Evolutionary conservation across 257 asterid genomes (phyloP).

Genomic region (Verbena officinalis): DNA sequence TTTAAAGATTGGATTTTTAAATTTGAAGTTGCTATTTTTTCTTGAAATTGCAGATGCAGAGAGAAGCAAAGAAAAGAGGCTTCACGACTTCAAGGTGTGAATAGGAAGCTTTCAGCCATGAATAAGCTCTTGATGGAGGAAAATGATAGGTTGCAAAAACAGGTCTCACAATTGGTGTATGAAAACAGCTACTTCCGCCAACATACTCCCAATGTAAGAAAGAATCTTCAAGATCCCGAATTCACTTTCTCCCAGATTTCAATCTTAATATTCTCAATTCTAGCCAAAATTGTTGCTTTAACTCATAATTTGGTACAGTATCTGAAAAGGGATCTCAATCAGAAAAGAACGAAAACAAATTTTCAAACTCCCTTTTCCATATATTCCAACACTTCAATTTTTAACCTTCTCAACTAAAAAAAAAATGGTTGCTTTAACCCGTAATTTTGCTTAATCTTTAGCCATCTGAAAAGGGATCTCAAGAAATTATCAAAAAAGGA

Average conservation of each 20-base stretch:
- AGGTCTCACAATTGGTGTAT: constrained; percentile 78
- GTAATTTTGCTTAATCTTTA: constrained; percentile 16
- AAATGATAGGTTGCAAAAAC: constrained; percentile 90
- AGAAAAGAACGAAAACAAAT: too few species aligned
- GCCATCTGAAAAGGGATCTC: constrained; percentile 9
- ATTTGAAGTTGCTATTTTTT: not conserved
- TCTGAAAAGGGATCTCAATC: constrained; percentile 8
- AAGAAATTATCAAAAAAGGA: not conserved
- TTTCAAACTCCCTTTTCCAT: not conserved
- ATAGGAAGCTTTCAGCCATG: constrained; percentile 91
- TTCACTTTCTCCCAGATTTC: not conserved
- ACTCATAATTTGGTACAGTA: constrained; percentile 21
- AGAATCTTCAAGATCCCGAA: constrained; percentile 10
- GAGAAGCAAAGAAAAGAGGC: constrained; percentile 95
- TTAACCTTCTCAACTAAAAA: not conserved
- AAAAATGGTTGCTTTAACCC: constrained; percentile 13
- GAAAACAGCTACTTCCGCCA: constrained; percentile 84
- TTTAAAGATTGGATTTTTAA: not conserved
- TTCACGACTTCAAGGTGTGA: constrained; percentile 82
- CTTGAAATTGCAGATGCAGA: constrained; percentile 64
- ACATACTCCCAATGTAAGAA: constrained; percentile 61
- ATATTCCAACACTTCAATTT: not conserved
- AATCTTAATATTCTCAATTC: not conserved
- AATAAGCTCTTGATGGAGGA: constrained; percentile 91
- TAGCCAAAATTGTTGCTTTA: not conserved